Evolutionary conservation across 78 protist genomes (phyloP), one percentile per base, ranked within the genome.

Genomic region (Fonticula alba): DNA sequence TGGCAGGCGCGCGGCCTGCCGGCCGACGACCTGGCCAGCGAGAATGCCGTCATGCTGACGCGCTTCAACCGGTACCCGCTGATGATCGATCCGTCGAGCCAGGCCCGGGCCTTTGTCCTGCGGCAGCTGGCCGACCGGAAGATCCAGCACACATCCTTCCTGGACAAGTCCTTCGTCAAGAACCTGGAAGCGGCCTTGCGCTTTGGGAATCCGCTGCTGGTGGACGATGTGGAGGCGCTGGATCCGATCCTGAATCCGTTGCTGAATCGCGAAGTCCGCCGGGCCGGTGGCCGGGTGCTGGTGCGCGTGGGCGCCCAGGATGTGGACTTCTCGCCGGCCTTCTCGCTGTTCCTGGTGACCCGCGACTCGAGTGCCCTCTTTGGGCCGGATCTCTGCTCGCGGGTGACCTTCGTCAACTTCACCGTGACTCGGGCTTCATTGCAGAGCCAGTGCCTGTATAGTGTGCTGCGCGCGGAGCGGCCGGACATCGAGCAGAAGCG

Each of bases 161-260:
- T 84, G 49, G 93, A 91, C 54, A 11, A 60, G 27, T 65, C 77
- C 32, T 87, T 84, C 69, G 71, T 81, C 82, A 85, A 89, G 78
- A 62, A 72, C 13, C 74, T 89, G 11, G 95, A 89, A 33, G 54
- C 58, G 2, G 79, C 91, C 11, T 65, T 89, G 50, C 80, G 92
- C 24, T 88, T 85, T 27, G 91, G 91, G 58, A 68, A 59, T 31
- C 82, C 97, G 46, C 47, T 95, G 32, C 74, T 95, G 31, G 89
- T 95, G n/a, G 74, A 86, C 31, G 99, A 92, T 68, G 97, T 79
- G 24, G 99, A 95, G 66, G n/a, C 51, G 52, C 52, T 83, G 58
- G 97, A 95, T 72, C 97, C 97, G 20, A 76, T 92, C 26, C 77
- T 95, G 62, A 91, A 95, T 75, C 94, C 97, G 31, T 79, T 95